Percentiles rank a stretch among this genome's conserved stretches.
phyloP scores from a whole-genome alignment of 2,329 filamentous ascomycete genomes.

The Acrocalymma vagum region DNA sequence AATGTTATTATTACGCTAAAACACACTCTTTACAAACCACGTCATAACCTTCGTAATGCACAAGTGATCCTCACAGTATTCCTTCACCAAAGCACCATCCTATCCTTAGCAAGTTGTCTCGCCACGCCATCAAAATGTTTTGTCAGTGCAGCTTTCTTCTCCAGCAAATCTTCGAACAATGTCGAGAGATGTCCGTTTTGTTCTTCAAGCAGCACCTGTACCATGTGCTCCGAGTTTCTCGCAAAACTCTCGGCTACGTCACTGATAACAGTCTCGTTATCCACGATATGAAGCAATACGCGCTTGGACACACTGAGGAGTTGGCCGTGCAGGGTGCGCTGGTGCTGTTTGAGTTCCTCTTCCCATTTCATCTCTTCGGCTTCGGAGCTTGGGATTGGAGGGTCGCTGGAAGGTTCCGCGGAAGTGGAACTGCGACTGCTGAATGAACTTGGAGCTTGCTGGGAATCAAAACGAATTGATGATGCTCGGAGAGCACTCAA shows the following conservation, averaged over 20 bases:
- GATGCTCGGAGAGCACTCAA: constrained; percentile 10
- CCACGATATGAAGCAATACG: constrained; percentile 55
- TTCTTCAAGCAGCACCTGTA: constrained; percentile 51
- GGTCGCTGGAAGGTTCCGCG: constrained; percentile 26
- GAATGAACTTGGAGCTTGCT: constrained; percentile 23
- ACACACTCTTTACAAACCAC: too few species aligned
- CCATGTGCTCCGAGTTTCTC: constrained; percentile 52
- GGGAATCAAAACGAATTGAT: constrained; percentile 25
- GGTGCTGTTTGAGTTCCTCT: constrained; percentile 47
- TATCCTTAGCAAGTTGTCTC: constrained; percentile 15
- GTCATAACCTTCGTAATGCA: too few species aligned
- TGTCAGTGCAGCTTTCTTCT: constrained; percentile 30
- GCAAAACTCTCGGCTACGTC: constrained; percentile 56
- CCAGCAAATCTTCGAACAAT: constrained; percentile 26
- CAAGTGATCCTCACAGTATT: too few species aligned
- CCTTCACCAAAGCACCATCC: too few species aligned
- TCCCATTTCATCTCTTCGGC: constrained; percentile 50
- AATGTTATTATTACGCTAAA: too few species aligned
- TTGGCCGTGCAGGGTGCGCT: constrained; percentile 47
- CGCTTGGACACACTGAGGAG: constrained; percentile 52
- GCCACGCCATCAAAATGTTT: constrained; percentile 22
- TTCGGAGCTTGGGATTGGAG: constrained; percentile 26
- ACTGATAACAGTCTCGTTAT: constrained; percentile 55
- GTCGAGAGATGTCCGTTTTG: constrained; percentile 49
- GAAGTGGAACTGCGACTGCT: constrained; percentile 41